Base-by-base conservation (phyloP, 352 stramenopile genomes). In the Thalassiosira mediterranea region DNA sequence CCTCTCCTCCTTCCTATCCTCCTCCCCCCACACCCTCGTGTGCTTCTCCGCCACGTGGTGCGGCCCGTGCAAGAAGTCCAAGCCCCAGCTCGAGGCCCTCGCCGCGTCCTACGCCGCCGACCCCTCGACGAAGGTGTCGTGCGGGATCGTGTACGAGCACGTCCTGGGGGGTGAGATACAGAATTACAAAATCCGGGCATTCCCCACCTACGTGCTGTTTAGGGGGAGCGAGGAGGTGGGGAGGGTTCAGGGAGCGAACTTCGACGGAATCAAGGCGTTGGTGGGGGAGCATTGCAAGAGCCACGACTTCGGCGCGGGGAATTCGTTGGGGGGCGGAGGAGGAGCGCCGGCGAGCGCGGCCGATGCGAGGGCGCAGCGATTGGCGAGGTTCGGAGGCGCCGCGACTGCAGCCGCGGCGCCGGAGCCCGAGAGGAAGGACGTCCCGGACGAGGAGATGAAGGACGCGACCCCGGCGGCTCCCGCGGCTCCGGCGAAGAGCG, bases 121-220 rank as follows among this genome's bases (percentile, higher is more conserved):
- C 31, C 26, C 62, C 5, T 70, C 52, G 13, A 54, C 58, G 3
- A 17, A 76, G 26, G 65, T 90, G 1, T 26, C 51, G 0, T 80
- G 84, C 57, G 81, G 65, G 0, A 84, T 89, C 25, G 68, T 85
- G 1, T 87, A 91, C 57, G 86, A 91, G 65, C 71, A 77, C 66
- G 68, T 81, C 32, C 44, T 91, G 2, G 76, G 65, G n/a, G 80
- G 86, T 4, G 74, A 65, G 15, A 71, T 91, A 32, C 72, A 84
- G 17, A 72, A 70, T 17, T 90, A 85, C 62, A 11, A 46, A 7
- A 71, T 93, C 23, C 57, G 64, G 26, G 87, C 87, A 26, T 93
- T 91, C 67, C 87, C 87, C 0, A 91, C 87, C 8, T 91, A 91
- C 52, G 70, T 83, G 13, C 52, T 89, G 0, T 91, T 83, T 47